phyloP scores from a whole-genome alignment of 371 early-diverging fungal genomes.

The Catenaria anguillulae region DNA sequence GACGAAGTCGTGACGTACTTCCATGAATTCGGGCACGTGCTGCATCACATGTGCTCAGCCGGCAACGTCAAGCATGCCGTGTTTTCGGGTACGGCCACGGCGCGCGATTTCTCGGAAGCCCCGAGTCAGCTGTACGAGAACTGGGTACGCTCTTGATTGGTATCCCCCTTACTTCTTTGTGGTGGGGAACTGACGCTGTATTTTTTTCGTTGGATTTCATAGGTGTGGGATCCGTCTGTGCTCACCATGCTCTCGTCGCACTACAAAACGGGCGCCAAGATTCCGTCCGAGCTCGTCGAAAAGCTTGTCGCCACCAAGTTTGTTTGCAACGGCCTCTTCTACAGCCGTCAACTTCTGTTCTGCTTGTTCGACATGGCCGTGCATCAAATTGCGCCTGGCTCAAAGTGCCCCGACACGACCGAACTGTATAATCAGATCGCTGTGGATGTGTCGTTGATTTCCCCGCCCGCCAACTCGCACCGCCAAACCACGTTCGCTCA shows the following conservation, averaged over 20 bases:
- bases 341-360: conserved; percentile 62
- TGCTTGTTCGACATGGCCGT: conserved; percentile 57
- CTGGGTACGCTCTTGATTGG: too few relatives aligned
- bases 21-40: conserved; percentile 74
- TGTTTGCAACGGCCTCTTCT: conserved; percentile 49
- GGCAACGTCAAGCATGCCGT: conserved; percentile 46
- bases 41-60: conserved; percentile 52
- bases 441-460: conserved; percentile 42
- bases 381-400: conserved; percentile 30
- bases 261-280: conserved; percentile 46
- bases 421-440: conserved; percentile 43
- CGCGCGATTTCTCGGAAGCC: conserved; percentile 81
- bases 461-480: conserved; percentile 28
- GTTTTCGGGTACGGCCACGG: conserved; percentile 61
- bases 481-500: conserved; percentile 43
- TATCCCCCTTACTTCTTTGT: too few relatives aligned
- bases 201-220: too few relatives aligned
- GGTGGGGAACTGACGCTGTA: too few relatives aligned
- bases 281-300: conserved; percentile 55
- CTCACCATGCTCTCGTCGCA: conserved; percentile 55
- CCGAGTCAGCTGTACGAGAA: conserved; percentile 74
- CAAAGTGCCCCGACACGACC: conserved; percentile 34
- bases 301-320: conserved; percentile 54
- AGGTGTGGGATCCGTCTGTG: conserved; percentile 58
- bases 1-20: conserved; percentile 58